phyloP scores from a whole-genome alignment of 495 filamentous ascomycete species.

The Annulohypoxylon moriforme region DNA sequence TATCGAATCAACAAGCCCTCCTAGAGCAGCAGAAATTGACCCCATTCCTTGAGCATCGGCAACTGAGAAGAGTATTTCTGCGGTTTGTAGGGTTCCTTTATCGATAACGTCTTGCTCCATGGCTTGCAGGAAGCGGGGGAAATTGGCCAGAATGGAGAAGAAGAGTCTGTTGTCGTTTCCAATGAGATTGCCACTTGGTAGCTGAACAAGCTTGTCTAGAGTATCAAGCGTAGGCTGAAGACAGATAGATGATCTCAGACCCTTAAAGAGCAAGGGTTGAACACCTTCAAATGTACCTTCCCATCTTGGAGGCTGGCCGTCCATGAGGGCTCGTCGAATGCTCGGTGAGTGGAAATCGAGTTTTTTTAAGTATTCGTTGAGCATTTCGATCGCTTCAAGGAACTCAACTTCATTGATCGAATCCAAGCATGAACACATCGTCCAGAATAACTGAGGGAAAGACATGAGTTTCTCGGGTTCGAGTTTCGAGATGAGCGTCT shows the following conservation, averaged over 20 bases:
- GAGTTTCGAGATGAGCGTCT: conserved; percentile 86
- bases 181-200: conserved; percentile 84
- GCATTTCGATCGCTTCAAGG: conserved; percentile 87
- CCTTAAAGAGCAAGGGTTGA: conserved; percentile 87
- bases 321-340: conserved; percentile 74
- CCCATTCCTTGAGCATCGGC: conserved; percentile 75
- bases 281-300: conserved; percentile 90
- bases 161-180: conserved; percentile 84
- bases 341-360: conserved; percentile 79
- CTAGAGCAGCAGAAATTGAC: conserved; percentile 69
- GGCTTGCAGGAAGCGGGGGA: conserved; percentile 85
- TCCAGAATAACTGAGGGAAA: conserved; percentile 97
- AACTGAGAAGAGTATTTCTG: conserved; percentile 73
- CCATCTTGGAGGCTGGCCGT: conserved; percentile 86
- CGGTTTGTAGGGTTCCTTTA: conserved; percentile 66
- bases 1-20: conserved; percentile 73
- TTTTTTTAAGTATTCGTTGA: conserved; percentile 87
- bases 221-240: conserved; percentile 79
- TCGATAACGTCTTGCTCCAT: conserved; percentile 74
- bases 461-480: conserved; percentile 81
- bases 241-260: conserved; percentile 85
- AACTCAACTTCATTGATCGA: conserved; percentile 97
- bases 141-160: conserved; percentile 85
- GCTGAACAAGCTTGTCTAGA: conserved; percentile 78
- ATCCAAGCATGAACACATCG: conserved; percentile 92